Base-by-base conservation (phyloP, 352 stramenopile species). In the Phytophthora pluvialis region DNA sequence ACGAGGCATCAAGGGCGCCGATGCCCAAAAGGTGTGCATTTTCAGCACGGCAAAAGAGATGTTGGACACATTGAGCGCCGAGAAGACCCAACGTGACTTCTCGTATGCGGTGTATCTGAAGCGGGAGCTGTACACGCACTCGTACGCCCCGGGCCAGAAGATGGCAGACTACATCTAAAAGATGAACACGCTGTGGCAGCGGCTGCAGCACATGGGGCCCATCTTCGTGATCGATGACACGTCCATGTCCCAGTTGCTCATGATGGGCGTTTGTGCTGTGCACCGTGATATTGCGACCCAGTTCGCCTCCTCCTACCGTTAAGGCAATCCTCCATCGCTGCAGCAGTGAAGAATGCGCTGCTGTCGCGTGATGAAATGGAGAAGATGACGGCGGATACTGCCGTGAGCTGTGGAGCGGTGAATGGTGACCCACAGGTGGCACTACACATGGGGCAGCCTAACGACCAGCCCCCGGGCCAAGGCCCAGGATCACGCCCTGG, bases 111-210 rank as follows among this genome's bases (percentile, higher is more conserved):
- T 47, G 4, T 18, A 47, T 7, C 11, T 47, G 18, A 2, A 47
- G 18, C 1, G 40, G 1, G 40, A 47, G 40, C 6, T 31, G 40
- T 29, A 9, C 21, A 47, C 40, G 4, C 40, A 47, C 29, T 52
- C 21, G 0, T 46, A 36, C 9, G 11, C 36, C 1, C 49, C 49
- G 0, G 49, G 21, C 0, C 11, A 47, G n/a, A 57, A 47, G 49
- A 57, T 57, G 49, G 16, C 49, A 6, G 21, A 35, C 5, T 57
- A 57, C 35, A 57, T 57, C n/a, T 21, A 57, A 15, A 36, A 57
- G 9, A 57, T 57, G 35, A 57, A 38, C 21, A 21, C 33, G 21
- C 18, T 57, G 3, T 0, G 35, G 6, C 49, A 57, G 49, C 3
- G 35, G 11, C 8, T 57, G 13, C 49, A 46, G 15, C 35, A 57